A percentile compares a stretch with the other conserved stretches of the same genome.
Conservation (phyloP, 768 basidiomycete species). For the Russula ochroleuca region DNA sequence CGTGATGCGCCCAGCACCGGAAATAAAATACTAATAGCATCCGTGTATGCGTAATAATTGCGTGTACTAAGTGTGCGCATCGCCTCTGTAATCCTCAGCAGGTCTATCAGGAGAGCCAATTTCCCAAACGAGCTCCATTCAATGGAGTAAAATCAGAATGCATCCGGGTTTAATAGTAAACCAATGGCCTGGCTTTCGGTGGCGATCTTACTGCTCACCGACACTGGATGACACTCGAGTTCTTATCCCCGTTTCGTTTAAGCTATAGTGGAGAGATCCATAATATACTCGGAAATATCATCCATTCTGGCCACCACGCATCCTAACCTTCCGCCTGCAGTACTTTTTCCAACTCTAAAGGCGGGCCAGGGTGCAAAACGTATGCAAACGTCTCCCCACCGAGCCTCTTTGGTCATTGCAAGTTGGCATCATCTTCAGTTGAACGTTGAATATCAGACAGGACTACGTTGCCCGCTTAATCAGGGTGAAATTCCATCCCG, state of each 20-base stretch:
- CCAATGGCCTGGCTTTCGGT: not conserved
- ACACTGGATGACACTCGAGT: not conserved
- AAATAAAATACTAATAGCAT: slow-evolving; percentile 28
- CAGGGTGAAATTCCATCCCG: not conserved
- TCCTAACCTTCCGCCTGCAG: too few species aligned
- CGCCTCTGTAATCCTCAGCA: not conserved
- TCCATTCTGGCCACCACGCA: slow-evolving; percentile 12
- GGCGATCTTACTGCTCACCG: not conserved
- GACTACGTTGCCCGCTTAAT: not conserved
- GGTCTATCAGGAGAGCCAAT: not conserved
- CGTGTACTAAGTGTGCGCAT: slow-evolving; percentile 21
- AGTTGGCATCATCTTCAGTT: not conserved
- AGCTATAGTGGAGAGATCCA: not conserved
- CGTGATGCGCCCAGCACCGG: slow-evolving; percentile 27
- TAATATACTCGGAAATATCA: slow-evolving; percentile 6
- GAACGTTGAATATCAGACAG: slow-evolving; percentile 1
- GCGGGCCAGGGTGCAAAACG: not conserved
- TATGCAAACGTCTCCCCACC: not conserved
- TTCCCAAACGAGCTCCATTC: slow-evolving; percentile 11
- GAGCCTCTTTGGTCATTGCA: not conserved
- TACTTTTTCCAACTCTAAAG: not conserved
- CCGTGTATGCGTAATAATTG: slow-evolving; percentile 27
- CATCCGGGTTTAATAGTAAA: not conserved
- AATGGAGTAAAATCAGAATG: slow-evolving; percentile 12
- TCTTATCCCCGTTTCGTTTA: not conserved